phyloP scores from a whole-genome alignment of 73 alveolate genomes.

The Blepharisma japonicum region DNA sequence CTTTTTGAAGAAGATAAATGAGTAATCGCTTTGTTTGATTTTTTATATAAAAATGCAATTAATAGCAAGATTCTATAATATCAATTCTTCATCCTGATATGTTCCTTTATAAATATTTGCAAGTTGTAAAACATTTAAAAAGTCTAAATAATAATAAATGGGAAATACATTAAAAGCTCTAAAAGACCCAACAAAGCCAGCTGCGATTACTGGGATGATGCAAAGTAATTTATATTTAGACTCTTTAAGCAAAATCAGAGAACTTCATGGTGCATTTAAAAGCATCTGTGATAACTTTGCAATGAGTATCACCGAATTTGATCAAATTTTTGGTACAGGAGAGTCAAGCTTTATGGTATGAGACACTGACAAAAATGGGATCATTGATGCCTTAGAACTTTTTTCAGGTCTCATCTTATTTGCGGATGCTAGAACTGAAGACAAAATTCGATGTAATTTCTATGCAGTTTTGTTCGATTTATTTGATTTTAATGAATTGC shows the following conservation, averaged over 20 bases:
- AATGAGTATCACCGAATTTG: conserved; percentile 90
- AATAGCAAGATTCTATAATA: too few species aligned
- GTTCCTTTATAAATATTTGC: too few species aligned
- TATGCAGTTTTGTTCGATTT: conserved; percentile 73
- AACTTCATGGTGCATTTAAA: conserved; percentile 90
- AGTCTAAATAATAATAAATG: too few species aligned
- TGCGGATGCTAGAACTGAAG: conserved; percentile 93
- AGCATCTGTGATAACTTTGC: conserved; percentile 93
- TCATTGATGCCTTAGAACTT: conserved; percentile 90
- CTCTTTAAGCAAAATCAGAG: conserved; percentile 66
- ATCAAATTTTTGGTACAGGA: conserved; percentile 82
- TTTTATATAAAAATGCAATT: too few species aligned
- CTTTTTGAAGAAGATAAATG: too few species aligned
- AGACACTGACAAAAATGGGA: conserved; percentile 96
- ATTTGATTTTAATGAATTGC: conserved; percentile 93
- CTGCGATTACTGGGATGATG: too few species aligned
- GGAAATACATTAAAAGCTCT: too few species aligned
- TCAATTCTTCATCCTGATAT: too few species aligned
- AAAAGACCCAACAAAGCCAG: too few species aligned
- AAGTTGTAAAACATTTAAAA: too few species aligned
- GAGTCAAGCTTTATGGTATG: conserved; percentile 87
- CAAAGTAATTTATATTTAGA: too few species aligned
- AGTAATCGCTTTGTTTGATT: too few species aligned
- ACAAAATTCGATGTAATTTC: conserved; percentile 73
- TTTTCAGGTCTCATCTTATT: conserved; percentile 92